phyloP scores from a whole-genome alignment of 1,284 basidiomycete species.

The Microbotryum lychnidis-dioicae region DNA sequence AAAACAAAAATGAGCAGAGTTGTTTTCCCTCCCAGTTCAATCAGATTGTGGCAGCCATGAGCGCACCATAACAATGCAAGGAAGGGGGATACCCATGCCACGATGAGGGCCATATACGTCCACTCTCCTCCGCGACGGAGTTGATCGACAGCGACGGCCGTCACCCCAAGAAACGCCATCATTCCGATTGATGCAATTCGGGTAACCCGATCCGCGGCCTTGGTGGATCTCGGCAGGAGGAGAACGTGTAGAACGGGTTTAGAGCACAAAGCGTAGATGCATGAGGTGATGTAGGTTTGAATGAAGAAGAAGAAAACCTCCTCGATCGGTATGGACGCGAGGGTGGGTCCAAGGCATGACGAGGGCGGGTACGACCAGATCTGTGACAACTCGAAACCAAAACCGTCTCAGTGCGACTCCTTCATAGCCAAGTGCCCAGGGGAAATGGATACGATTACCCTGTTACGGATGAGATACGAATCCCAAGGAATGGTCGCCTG shows the following conservation, averaged over 20 bases:
- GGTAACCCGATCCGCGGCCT: neutral
- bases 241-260: slow-evolving; percentile 32
- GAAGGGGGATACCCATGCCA: slow-evolving; percentile 35
- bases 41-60: too few species aligned
- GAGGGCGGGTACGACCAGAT: slow-evolving; percentile 36
- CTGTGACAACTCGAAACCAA: neutral
- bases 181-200: slow-evolving; percentile 3
- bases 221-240: slow-evolving; percentile 15
- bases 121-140: slow-evolving; percentile 21
- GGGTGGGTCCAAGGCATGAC: slow-evolving; percentile 29
- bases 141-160: slow-evolving; percentile 20
- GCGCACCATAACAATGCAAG: slow-evolving; percentile 32
- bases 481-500: slow-evolving; percentile 36
- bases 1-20: neutral
- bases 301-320: slow-evolving; percentile 39
- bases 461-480: slow-evolving; percentile 33
- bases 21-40: neutral
- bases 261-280: slow-evolving; percentile 33
- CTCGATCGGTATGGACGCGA: slow-evolving; percentile 35
- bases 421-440: neutral
- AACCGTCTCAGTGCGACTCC: neutral
- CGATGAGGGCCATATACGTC: slow-evolving; percentile 35
- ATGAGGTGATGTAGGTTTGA: slow-evolving; percentile 37
- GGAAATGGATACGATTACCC: slow-evolving; percentile 1
- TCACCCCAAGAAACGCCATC: slow-evolving; percentile 10